phyloP scores from a whole-genome alignment of 495 filamentous ascomycete genomes.

The Xylaria nigripes region DNA sequence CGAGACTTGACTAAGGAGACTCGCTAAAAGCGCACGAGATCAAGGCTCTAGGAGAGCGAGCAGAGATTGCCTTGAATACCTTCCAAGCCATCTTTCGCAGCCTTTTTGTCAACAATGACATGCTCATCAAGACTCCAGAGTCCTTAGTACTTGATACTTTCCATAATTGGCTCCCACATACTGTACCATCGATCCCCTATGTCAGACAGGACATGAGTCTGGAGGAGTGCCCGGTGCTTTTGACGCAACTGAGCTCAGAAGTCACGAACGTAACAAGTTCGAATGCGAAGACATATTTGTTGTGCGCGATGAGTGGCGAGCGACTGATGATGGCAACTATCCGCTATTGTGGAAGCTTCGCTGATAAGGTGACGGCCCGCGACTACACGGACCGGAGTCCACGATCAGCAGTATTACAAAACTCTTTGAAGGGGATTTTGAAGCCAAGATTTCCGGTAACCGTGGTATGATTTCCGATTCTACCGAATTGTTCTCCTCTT shows the following conservation, averaged over 20 bases:
- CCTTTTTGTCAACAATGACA: constrained; percentile 3
- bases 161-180: constrained; percentile 10
- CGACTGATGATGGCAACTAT: constrained; percentile 20
- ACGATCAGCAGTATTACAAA: neutral
- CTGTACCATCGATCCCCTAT: neutral
- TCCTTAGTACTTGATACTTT: constrained; percentile 10
- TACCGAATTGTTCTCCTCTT: neutral
- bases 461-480: neutral
- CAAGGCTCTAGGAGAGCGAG: constrained; percentile 14
- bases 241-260: constrained; percentile 29
- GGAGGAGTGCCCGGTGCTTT: constrained; percentile 17
- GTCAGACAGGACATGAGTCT: neutral
- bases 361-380: neutral
- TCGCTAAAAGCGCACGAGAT: constrained; percentile 13
- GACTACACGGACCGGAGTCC: neutral
- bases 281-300: constrained; percentile 34
- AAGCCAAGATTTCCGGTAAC: neutral
- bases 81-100: constrained; percentile 14
- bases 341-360: neutral
- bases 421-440: neutral
- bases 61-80: constrained; percentile 21
- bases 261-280: neutral
- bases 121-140: neutral
- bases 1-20: no score
- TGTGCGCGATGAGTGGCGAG: constrained; percentile 26